Evolutionary conservation across 2,329 filamentous ascomycete genomes (phyloP).

Genomic region (Chalaropsis thielavioides): DNA sequence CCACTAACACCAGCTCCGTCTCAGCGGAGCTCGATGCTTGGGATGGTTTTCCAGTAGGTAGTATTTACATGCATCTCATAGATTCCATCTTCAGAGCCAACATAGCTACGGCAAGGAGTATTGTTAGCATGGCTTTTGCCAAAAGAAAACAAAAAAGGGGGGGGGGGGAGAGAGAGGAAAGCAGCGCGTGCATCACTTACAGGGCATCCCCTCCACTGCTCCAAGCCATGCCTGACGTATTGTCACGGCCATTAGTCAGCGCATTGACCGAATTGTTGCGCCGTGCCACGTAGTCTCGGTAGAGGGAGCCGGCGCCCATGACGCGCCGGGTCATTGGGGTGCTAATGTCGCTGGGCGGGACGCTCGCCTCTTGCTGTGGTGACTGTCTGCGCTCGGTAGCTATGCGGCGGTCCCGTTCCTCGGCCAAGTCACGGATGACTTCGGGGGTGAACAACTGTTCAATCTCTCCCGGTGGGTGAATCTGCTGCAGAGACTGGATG

Average conservation of each 20-base stretch:
- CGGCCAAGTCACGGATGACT: background rate
- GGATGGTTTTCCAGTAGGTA: constrained; percentile 43
- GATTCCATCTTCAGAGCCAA: constrained; percentile 57
- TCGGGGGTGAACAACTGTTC: background rate
- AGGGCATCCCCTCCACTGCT: constrained; percentile 44
- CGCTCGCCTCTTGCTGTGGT: background rate
- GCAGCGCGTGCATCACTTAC: constrained; percentile 31
- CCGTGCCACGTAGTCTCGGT: background rate
- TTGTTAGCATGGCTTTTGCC: background rate
- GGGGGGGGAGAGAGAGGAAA: background rate
- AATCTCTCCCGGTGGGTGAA: background rate
- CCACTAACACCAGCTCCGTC: background rate
- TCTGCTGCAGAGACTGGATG: background rate
- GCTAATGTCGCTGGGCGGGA: background rate
- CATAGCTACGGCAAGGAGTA: constrained; percentile 32
- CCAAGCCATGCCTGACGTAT: constrained; percentile 49
- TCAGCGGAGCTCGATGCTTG: constrained; percentile 40
- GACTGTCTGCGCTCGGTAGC: background rate
- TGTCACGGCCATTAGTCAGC: constrained; percentile 33
- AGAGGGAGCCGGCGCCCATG: background rate
- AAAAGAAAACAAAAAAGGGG: no score
- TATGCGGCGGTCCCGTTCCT: background rate
- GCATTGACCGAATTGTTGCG: background rate
- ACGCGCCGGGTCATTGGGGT: background rate
- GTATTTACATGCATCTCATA: constrained; percentile 59